Evolutionary conservation across 805 yeast species (phyloP).

Genomic region (Maudiozyma pseudohumilis): DNA sequence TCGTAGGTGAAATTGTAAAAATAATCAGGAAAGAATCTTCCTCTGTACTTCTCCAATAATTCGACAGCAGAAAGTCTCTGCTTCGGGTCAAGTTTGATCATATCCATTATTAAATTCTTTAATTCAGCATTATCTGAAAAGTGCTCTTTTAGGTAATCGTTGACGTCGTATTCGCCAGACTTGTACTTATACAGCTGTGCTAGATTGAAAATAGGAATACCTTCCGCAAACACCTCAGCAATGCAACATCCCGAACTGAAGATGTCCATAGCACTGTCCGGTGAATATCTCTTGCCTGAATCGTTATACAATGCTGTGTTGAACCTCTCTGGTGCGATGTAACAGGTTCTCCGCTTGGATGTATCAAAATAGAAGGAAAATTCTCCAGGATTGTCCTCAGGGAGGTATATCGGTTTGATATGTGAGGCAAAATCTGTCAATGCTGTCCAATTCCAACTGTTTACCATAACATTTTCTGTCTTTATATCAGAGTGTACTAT

Average conservation of each 20-base stretch:
- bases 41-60: constrained; percentile 42
- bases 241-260: constrained; percentile 80
- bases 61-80: constrained; percentile 47
- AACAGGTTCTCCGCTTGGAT: constrained; percentile 76
- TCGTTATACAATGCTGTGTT: constrained; percentile 16
- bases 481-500: constrained; percentile 87
- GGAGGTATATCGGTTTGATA: constrained; percentile 74
- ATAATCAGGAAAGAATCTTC: constrained; percentile 49
- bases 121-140: constrained; percentile 39
- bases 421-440: constrained; percentile 69
- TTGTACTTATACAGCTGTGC: constrained; percentile 81
- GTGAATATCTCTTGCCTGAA: constrained; percentile 7
- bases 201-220: constrained; percentile 74
- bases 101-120: constrained; percentile 44
- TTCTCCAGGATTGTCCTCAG: constrained; percentile 89
- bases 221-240: constrained; percentile 82
- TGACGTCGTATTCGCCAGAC: constrained; percentile 53
- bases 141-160: constrained; percentile 25
- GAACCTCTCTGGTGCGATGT: constrained; percentile 91
- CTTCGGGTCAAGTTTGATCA: constrained; percentile 56
- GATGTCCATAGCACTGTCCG: constrained; percentile 67
- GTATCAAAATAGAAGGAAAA: constrained; percentile 90
- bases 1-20: constrained; percentile 63
- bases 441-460: constrained; percentile 82
- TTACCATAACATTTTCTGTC: constrained; percentile 76